A percentile compares a stretch with the other conserved stretches of the same genome.
phyloP scores from a whole-genome alignment of 148 eudicot genomes.

The Rhododendron ovatum region DNA sequence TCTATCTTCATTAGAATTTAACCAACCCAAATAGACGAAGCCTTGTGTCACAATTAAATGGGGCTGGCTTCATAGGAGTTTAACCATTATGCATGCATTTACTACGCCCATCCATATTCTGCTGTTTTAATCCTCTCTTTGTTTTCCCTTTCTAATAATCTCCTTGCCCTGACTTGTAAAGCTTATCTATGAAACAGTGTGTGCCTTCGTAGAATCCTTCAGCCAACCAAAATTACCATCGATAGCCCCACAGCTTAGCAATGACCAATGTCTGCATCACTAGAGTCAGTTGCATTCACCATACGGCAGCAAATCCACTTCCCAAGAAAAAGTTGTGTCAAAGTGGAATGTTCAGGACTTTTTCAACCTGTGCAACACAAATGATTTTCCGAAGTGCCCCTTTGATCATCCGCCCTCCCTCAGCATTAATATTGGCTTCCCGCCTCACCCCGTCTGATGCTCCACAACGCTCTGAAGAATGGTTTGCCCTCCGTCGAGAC shows the following conservation, averaged over 20 bases:
- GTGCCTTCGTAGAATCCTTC: conserved; percentile 4
- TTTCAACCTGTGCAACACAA: conserved; percentile 35
- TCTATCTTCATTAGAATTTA: not conserved
- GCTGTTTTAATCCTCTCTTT: not conserved
- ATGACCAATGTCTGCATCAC: conserved; percentile 67
- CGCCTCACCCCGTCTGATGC: conserved; percentile 42
- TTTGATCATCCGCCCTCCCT: conserved; percentile 17
- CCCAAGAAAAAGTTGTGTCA: conserved; percentile 20
- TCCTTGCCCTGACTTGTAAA: conserved; percentile 9
- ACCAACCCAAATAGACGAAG: not conserved
- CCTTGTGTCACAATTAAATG: not conserved
- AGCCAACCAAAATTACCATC: not conserved
- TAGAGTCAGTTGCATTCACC: conserved; percentile 47
- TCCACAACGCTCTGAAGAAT: conserved; percentile 84
- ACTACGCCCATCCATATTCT: not conserved
- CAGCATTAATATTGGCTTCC: conserved; percentile 25
- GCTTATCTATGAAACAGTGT: not conserved
- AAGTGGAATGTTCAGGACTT: conserved; percentile 30
- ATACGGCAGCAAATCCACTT: conserved; percentile 32
- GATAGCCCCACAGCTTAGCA: conserved; percentile 12
- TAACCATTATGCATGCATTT: not conserved
- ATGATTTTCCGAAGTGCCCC: conserved; percentile 21
- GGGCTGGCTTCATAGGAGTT: not conserved
- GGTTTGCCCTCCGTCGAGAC: conserved; percentile 87
- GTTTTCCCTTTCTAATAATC: not conserved